Conservation (phyloP, 2,329 filamentous ascomycete genomes). For the Bipolaris oryzae region DNA sequence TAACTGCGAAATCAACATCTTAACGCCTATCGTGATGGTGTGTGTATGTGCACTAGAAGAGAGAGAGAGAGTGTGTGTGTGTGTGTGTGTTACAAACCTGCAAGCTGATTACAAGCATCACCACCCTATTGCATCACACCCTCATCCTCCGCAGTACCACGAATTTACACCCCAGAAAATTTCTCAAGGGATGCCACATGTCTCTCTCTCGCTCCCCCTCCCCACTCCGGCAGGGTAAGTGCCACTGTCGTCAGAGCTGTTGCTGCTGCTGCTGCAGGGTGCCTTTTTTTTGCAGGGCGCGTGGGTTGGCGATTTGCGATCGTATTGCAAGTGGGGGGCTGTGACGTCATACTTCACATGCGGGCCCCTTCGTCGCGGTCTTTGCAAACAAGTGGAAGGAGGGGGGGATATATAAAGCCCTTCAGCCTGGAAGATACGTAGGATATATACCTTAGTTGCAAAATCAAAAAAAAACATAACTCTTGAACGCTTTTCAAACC, state of each 20-base stretch:
- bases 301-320: conserved; percentile 2
- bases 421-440: not conserved
- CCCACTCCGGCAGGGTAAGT: not conserved
- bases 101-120: too few species aligned
- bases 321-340: conserved; percentile 15
- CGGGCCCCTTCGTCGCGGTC: not conserved
- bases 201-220: too few species aligned
- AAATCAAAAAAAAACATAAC: not conserved
- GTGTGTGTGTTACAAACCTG: too few species aligned
- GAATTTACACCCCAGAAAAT: not conserved
- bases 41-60: too few species aligned
- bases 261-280: conserved; percentile 8
- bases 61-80: too few species aligned
- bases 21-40: not conserved
- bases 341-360: conserved; percentile 22
- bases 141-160: too few species aligned
- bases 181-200: not conserved
- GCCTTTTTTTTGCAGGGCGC: not conserved
- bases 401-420: conserved; percentile 8
- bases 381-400: not conserved
- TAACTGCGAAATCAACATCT: not conserved
- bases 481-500: not conserved
- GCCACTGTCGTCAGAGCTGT: conserved; percentile 17
- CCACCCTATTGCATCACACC: conserved; percentile 1
- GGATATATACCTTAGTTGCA: not conserved